Percentiles rank a stretch among this genome's conserved stretches.
Conservation (phyloP, 495 filamentous ascomycete genomes). For the Friedmanniomyces endolithicus region DNA sequence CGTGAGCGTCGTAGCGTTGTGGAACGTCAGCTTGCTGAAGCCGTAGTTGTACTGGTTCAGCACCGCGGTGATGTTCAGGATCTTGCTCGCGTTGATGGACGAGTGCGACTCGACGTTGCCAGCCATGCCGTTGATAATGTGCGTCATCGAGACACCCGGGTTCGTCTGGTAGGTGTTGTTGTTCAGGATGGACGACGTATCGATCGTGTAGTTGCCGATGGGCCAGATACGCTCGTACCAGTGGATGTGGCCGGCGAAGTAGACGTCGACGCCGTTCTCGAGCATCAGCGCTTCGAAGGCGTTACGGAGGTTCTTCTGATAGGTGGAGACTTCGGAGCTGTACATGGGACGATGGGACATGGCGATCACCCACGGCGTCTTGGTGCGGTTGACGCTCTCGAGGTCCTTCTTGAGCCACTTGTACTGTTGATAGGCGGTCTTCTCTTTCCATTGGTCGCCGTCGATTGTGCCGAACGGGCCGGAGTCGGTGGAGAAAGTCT, state of each 20-base stretch:
- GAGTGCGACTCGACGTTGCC: constrained; percentile 21
- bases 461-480: constrained; percentile 39
- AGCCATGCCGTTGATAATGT: constrained; percentile 19
- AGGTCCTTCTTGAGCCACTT: constrained; percentile 19
- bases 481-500: constrained; percentile 38
- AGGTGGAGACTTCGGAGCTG: constrained; percentile 24
- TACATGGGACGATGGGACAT: constrained; percentile 54
- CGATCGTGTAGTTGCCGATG: constrained; percentile 19
- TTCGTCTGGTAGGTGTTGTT: constrained; percentile 33
- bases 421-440: constrained; percentile 28
- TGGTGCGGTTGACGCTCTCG: constrained; percentile 20
- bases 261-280: constrained; percentile 48
- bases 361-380: constrained; percentile 47
- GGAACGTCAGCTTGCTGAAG: constrained; percentile 38
- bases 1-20: constrained; percentile 32
- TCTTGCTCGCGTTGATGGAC: constrained; percentile 24
- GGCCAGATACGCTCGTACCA: constrained; percentile 42
- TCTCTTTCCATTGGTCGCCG: constrained; percentile 23
- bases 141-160: constrained; percentile 25
- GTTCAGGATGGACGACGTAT: constrained; percentile 28
- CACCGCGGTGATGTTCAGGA: constrained; percentile 35
- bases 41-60: constrained; percentile 39
- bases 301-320: constrained; percentile 29
- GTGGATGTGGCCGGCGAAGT: constrained; percentile 50
- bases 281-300: constrained; percentile 31